These are phyloP conservation scores for Ophiostoma angusticollis DNA, from an alignment of 2,329 filamentous ascomycete species.

Conservation along the genomic window DNA sequence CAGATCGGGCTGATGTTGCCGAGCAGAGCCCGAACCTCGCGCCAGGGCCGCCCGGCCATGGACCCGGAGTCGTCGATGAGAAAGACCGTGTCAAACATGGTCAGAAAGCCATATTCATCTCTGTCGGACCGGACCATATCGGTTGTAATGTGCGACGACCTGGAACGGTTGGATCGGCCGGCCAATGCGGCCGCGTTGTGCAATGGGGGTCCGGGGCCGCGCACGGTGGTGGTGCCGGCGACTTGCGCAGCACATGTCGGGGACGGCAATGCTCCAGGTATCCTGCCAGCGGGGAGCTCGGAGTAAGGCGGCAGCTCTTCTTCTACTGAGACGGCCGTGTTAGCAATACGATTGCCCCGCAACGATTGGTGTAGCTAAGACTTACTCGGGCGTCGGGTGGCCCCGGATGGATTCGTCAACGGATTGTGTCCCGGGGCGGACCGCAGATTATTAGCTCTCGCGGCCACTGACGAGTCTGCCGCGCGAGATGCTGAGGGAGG, in stretches of 20 bases:
- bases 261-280: too few species aligned
- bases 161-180: conserved; percentile 15
- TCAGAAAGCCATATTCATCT: conserved; percentile 64
- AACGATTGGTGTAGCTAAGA: too few species aligned
- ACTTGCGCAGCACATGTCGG: conserved; percentile 6
- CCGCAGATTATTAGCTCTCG: too few species aligned
- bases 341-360: too few species aligned
- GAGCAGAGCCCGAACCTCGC: conserved; percentile 58
- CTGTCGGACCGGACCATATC: conserved; percentile 33
- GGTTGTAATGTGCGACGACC: conserved; percentile 5
- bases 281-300: too few species aligned
- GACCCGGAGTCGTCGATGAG: conserved; percentile 85
- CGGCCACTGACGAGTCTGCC: too few species aligned
- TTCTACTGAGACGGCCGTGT: too few species aligned
- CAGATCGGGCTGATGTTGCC: conserved; percentile 69
- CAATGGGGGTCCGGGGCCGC: not conserved
- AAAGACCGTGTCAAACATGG: conserved; percentile 74
- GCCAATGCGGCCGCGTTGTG: conserved; percentile 15
- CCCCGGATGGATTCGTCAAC: too few species aligned
- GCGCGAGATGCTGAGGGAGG: not conserved
- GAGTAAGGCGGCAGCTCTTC: too few species aligned
- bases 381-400: too few species aligned
- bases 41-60: conserved; percentile 70
- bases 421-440: too few species aligned
- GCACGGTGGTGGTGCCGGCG: conserved; percentile 1